These are phyloP conservation scores for Candida sakaeoensis DNA, from an alignment of 805 yeast genomes.

Conservation along the genomic window DNA sequence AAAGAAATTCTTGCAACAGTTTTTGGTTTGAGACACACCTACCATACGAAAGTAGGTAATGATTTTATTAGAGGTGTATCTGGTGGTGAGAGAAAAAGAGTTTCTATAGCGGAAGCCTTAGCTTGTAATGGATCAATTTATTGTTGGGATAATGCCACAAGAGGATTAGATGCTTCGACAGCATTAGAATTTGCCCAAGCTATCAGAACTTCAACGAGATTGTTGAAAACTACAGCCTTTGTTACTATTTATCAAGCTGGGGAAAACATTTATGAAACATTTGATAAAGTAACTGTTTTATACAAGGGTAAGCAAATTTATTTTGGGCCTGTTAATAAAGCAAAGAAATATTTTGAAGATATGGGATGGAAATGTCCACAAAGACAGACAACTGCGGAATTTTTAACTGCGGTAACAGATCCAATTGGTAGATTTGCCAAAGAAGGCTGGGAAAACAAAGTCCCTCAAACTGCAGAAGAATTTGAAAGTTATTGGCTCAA, in stretches of 20 bases:
- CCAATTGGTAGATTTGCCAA: conserved; percentile 54
- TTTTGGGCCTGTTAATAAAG: conserved; percentile 56
- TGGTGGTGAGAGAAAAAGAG: conserved; percentile 74
- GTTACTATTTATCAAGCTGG: conserved; percentile 49
- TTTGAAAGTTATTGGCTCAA: conserved; percentile 57
- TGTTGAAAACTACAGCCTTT: conserved; percentile 53
- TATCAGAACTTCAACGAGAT: conserved; percentile 33
- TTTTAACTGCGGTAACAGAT: conserved; percentile 65
- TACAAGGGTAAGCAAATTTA: conserved; percentile 48
- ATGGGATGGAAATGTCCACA: conserved; percentile 66
- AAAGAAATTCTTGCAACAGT: conserved; percentile 27
- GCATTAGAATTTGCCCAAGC: conserved; percentile 30
- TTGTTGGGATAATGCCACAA: conserved; percentile 33
- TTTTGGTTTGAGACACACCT: conserved; percentile 29
- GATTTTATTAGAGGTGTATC: conserved; percentile 58
- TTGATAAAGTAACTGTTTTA: conserved; percentile 29
- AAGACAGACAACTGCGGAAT: conserved; percentile 69
- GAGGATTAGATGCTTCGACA: conserved; percentile 32
- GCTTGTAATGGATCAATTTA: conserved; percentile 39
- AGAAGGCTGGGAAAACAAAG: conserved; percentile 45
- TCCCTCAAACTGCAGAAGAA: conserved; percentile 62
- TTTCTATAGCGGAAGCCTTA: conserved; percentile 65
- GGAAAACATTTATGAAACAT: conserved; percentile 25
- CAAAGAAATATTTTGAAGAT: conserved; percentile 53
- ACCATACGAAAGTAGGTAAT: conserved; percentile 28